A percentile compares a stretch with the other conserved stretches of the same genome.
These are phyloP conservation scores for Lipomyces yamanashiensis DNA, from an alignment of 805 yeast species.

Conservation along the genomic window DNA sequence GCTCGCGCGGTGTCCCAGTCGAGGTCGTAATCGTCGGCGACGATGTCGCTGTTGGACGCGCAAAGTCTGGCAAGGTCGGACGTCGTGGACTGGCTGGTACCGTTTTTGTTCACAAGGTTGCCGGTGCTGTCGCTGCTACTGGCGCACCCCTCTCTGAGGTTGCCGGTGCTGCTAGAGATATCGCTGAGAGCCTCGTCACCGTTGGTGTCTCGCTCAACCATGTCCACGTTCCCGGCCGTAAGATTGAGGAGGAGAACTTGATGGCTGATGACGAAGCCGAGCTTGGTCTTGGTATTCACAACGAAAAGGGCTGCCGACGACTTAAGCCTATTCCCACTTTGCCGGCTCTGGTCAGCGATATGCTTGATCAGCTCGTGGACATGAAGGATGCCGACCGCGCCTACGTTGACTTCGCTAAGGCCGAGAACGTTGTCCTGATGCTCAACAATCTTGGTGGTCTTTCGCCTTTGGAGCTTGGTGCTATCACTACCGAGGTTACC, in stretches of 20 bases:
- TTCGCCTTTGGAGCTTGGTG: slow-evolving; percentile 75
- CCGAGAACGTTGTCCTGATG: slow-evolving; percentile 70
- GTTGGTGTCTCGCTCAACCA: slow-evolving; percentile 89
- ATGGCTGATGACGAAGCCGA: slow-evolving; percentile 72
- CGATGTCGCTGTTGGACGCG: slow-evolving; percentile 92
- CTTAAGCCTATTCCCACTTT: slow-evolving; percentile 71
- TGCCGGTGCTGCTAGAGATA: slow-evolving; percentile 60
- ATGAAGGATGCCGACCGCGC: slow-evolving; percentile 74
- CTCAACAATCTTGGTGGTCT: slow-evolving; percentile 91
- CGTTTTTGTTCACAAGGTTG: slow-evolving; percentile 78
- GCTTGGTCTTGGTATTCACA: slow-evolving; percentile 94
- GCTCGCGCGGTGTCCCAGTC: slow-evolving; percentile 71
- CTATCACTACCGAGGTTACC: slow-evolving; percentile 61
- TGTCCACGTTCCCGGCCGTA: slow-evolving; percentile 84
- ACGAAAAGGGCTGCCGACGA: slow-evolving; percentile 83
- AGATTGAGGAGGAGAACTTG: slow-evolving; percentile 53
- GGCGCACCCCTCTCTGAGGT: slow-evolving; percentile 57
- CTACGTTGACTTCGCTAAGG: slow-evolving; percentile 67
- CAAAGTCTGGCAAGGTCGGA: slow-evolving; percentile 89
- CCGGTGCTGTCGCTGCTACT: slow-evolving; percentile 70
- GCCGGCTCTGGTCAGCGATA: slow-evolving; percentile 58
- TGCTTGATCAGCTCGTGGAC: slow-evolving; percentile 67
- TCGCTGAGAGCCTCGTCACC: slow-evolving; percentile 73
- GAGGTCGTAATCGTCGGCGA: slow-evolving; percentile 83
- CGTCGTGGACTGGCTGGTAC: slow-evolving; percentile 95